Percentiles rank a stretch among this genome's conserved stretches.
Evolutionary conservation across 495 filamentous ascomycete genomes (phyloP).

Genomic region (Lineolata rhizophorae): DNA sequence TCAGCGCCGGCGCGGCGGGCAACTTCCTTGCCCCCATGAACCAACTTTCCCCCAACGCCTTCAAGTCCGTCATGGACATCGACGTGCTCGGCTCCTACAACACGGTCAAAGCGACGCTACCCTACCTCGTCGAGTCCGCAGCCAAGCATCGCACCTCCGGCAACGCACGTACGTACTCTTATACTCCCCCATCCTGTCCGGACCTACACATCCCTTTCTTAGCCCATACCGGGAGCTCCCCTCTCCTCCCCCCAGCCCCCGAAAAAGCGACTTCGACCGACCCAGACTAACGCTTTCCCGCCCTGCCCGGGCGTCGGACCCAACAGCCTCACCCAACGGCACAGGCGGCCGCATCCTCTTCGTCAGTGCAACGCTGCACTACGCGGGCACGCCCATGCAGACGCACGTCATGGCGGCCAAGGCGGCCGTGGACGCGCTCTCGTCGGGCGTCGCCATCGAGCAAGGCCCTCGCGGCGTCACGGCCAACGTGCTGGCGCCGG

Average conservation of each 20-base stretch:
- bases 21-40: constrained; percentile 86
- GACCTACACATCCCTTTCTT: neutral
- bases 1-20: constrained; percentile 77
- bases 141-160: constrained; percentile 31
- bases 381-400: constrained; percentile 62
- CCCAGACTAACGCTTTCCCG: constrained; percentile 12
- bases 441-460: constrained; percentile 53
- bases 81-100: constrained; percentile 87
- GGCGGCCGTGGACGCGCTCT: constrained; percentile 70
- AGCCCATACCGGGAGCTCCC: constrained; percentile 2
- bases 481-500: constrained; percentile 68
- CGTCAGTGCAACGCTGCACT: constrained; percentile 76
- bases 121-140: constrained; percentile 55
- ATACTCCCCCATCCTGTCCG: neutral
- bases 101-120: constrained; percentile 76
- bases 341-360: constrained; percentile 78
- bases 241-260: too few relatives aligned
- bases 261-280: too few relatives aligned
- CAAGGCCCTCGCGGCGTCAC: constrained; percentile 78
- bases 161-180: constrained; percentile 18
- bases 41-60: constrained; percentile 64
- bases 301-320: too few relatives aligned
- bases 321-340: constrained; percentile 17
- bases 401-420: constrained; percentile 77
- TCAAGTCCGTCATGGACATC: constrained; percentile 92